Conservation (phyloP, 192 early-diverging fungal species). For the Coemansia sp. region DNA sequence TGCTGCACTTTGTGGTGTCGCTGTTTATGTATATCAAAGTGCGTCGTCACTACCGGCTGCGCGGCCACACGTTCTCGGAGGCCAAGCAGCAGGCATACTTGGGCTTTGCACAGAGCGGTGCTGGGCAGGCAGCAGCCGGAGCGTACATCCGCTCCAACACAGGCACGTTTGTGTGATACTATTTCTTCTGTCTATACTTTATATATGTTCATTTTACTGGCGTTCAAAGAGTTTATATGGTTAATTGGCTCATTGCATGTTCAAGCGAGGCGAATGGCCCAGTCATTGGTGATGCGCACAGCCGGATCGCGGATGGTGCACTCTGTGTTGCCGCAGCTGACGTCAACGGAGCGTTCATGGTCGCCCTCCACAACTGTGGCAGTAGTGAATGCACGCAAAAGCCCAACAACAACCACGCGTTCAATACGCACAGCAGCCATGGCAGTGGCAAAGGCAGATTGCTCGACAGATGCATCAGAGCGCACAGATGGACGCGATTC, state of each 20-base stretch:
- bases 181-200: neutral
- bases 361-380: slow-evolving; percentile 38
- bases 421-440: slow-evolving; percentile 50
- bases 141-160: slow-evolving; percentile 49
- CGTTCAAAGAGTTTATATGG: neutral
- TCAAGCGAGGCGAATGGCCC: slow-evolving; percentile 45
- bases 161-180: slow-evolving; percentile 33
- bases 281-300: slow-evolving; percentile 43
- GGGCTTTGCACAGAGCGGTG: slow-evolving; percentile 58
- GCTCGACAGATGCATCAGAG: slow-evolving; percentile 13
- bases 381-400: slow-evolving; percentile 28
- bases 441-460: slow-evolving; percentile 13
- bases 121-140: slow-evolving; percentile 43
- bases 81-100: slow-evolving; percentile 65
- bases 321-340: slow-evolving; percentile 24
- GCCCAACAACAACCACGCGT: slow-evolving; percentile 45
- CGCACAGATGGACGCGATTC: slow-evolving; percentile 39
- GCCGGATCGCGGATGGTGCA: slow-evolving; percentile 52
- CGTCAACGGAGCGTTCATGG: slow-evolving; percentile 24
- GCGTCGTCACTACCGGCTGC: slow-evolving; percentile 65
- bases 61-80: slow-evolving; percentile 70
- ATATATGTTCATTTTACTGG: neutral
- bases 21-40: slow-evolving; percentile 61
- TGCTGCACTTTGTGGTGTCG: slow-evolving; percentile 61
- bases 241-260: neutral